These are phyloP conservation scores for Xanthoparmelia taractica DNA, from an alignment of 495 filamentous ascomycete genomes.

Conservation along the genomic window DNA sequence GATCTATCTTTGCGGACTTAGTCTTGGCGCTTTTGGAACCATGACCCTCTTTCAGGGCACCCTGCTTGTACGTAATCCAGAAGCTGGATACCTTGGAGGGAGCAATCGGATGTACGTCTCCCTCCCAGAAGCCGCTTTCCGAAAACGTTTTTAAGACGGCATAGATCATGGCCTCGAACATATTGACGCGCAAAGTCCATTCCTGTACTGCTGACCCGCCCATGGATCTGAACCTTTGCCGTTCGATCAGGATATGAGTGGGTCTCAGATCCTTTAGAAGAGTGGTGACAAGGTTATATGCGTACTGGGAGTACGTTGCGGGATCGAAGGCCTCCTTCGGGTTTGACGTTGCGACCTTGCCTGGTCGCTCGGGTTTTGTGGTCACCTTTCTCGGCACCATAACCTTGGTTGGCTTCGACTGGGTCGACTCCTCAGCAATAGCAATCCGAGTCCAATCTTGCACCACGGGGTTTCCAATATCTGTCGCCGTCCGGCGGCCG, in stretches of 20 bases:
- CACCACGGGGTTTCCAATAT: conserved; percentile 2
- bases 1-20: conserved; percentile 59
- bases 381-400: not conserved
- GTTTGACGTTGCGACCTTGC: not conserved
- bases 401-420: not conserved
- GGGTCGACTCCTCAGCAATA: conserved; percentile 8
- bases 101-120: conserved; percentile 33
- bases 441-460: conserved; percentile 25
- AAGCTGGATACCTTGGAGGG: conserved; percentile 38
- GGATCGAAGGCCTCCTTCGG: conserved; percentile 49
- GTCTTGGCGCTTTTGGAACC: conserved; percentile 20
- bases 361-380: not conserved
- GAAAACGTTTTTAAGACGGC: conserved; percentile 57
- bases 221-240: conserved; percentile 73
- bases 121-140: conserved; percentile 30
- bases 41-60: conserved; percentile 13
- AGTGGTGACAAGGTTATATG: conserved; percentile 52
- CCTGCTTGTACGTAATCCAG: conserved; percentile 30
- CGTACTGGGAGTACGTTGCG: conserved; percentile 47
- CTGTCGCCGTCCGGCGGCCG: not conserved
- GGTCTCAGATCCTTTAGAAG: conserved; percentile 47
- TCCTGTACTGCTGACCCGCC: conserved; percentile 61
- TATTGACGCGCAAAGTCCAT: conserved; percentile 87
- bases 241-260: conserved; percentile 76
- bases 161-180: conserved; percentile 83